Conservation (phyloP, 345 rosid genomes). For the Atalantia buxifolia region DNA sequence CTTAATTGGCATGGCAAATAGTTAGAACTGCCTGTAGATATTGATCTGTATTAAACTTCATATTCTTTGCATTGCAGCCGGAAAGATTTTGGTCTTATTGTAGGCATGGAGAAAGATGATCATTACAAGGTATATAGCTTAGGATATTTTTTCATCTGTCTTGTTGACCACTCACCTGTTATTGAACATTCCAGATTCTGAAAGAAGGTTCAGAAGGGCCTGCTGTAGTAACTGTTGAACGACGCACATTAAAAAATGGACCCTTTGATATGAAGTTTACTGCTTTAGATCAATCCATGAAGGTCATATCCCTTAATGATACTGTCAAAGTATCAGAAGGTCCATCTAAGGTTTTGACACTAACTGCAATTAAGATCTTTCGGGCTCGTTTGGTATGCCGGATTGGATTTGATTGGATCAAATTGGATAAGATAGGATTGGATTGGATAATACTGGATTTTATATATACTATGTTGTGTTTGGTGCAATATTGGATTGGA, state of each 20-base stretch:
- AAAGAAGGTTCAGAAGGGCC: slow-evolving; percentile 73
- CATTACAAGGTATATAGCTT: slow-evolving; percentile 59
- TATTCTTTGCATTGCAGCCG: slow-evolving; percentile 52
- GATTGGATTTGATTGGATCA: too few relatives aligned
- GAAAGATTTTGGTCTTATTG: slow-evolving; percentile 84
- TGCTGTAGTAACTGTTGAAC: slow-evolving; percentile 50
- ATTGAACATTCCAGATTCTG: slow-evolving; percentile 53
- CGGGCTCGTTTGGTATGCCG: too few relatives aligned
- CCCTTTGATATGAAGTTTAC: slow-evolving; percentile 73
- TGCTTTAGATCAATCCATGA: slow-evolving; percentile 62
- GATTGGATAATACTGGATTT: too few relatives aligned
- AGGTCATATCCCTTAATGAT: slow-evolving; percentile 65
- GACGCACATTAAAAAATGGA: slow-evolving; percentile 48
- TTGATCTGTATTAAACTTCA: slow-evolving; percentile 15
- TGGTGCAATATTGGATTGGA: too few relatives aligned
- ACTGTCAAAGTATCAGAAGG: slow-evolving; percentile 79
- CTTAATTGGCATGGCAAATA: slow-evolving; percentile 13
- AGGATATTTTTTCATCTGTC: slow-evolving; percentile 9
- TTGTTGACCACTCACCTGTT: slow-evolving; percentile 19
- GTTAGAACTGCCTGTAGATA: neutral
- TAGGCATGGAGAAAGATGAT: slow-evolving; percentile 84
- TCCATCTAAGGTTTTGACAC: slow-evolving; percentile 55
- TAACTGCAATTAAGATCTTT: slow-evolving; percentile 7
- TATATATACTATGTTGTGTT: too few relatives aligned
- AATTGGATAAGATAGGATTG: too few relatives aligned